Evolutionary conservation across 805 yeast genomes (phyloP).

Genomic region (Yarrowia alimentaria): DNA sequence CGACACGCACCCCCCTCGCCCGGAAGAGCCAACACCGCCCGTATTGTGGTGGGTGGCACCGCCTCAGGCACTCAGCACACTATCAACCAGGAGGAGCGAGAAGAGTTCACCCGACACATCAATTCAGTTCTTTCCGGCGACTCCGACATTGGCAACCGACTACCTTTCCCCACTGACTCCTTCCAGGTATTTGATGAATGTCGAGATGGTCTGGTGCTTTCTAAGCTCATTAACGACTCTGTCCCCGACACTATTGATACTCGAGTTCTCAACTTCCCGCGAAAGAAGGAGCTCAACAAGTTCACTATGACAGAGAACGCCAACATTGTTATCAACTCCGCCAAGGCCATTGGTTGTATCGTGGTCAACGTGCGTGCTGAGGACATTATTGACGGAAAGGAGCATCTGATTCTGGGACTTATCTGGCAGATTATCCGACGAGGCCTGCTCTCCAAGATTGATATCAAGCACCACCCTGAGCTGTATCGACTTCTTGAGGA

Average conservation of each 20-base stretch:
- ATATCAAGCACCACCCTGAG: conserved; percentile 94
- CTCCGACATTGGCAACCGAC: conserved; percentile 71
- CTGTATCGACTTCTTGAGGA: conserved; percentile 90
- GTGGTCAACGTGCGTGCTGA: conserved; percentile 98
- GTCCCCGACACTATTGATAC: conserved; percentile 98
- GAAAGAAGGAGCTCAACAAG: conserved; percentile 76
- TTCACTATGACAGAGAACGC: conserved; percentile 97
- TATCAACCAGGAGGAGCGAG: conserved; percentile 93
- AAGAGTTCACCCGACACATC: conserved; percentile 94
- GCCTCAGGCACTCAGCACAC: conserved; percentile 94
- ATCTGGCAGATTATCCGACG: conserved; percentile 98
- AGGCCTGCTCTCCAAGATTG: conserved; percentile 91
- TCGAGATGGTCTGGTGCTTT: conserved; percentile 88
- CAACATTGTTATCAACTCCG: conserved; percentile 95
- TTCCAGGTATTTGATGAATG: conserved; percentile 97
- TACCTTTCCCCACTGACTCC: conserved; percentile 90
- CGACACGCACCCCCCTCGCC: conserved; percentile 29
- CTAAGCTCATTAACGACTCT: conserved; percentile 92
- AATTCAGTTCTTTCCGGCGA: conserved; percentile 90
- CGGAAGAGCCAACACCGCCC: conserved; percentile 38
- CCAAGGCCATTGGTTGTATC: conserved; percentile 97
- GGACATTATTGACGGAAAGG: conserved; percentile 94
- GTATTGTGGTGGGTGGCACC: conserved; percentile 79
- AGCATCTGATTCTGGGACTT: conserved; percentile 89
- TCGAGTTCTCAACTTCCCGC: conserved; percentile 89